Evolutionary conservation across 2,329 filamentous ascomycete species (phyloP), one percentile per base, ranked within the genome.

Genomic region (Trichoderma sp.): DNA sequence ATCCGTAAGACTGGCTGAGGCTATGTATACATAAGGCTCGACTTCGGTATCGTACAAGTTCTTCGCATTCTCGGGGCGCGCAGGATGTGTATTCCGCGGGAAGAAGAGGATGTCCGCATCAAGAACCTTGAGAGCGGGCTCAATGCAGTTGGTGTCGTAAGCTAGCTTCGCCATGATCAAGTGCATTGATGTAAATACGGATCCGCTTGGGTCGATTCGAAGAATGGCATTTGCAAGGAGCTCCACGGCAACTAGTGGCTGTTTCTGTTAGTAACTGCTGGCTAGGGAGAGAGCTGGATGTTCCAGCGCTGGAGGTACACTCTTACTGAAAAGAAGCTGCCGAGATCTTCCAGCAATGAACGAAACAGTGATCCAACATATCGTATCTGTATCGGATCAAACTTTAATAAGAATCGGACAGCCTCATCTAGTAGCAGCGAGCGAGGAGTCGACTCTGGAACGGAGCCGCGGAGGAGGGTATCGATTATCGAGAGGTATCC

Each of bases 41-140:
- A 88, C 79, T 17, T 75, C 77, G 50, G 79, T 73, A 69, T 88
- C 86, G 77, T 85, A 88, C 9, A 86, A 80, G 36, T 80, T 77
- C 61, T 80, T 82, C 8, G 80, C 73, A 20, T 81, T 80, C 68
- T 76, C 77, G 30, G 79, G 74, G 65, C 80, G 74, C 36, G 79
- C 74, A 65, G 80, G 73, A 68, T 78, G 75, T 77, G 84, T 82
- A 65, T 82, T 83, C 17, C 66, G 55, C 0, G 92, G 90, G 72
- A 90, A 91, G 75, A 90, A 91, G 72, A 92, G 86, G 71, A 93
- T 89, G 68, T 88, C 85, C 72, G 88, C 89, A 75, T 92, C 86
- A 32, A 94, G 82, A 11, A 93, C 84, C 4, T 85, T 85, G 6
- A 92, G 81, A 2, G 87, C 89, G 28, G 86, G 84, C 15, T 84